Evolutionary conservation across 1,284 basidiomycete species (phyloP), one percentile per base, ranked within the genome.

Genomic region (Cutaneotrichosporon cavernicola): DNA sequence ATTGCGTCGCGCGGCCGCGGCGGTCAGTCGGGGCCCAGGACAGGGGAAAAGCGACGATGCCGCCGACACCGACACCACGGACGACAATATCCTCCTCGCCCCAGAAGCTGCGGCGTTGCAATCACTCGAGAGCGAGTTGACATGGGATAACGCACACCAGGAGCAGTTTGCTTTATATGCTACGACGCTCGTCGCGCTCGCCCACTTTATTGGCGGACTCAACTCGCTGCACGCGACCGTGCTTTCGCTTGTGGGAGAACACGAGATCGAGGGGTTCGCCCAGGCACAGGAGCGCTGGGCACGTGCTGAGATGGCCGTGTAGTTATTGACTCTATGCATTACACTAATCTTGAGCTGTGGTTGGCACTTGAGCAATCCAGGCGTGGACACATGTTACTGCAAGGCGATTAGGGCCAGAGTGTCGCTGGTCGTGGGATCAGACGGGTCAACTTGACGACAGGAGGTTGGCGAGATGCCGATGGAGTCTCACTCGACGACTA

Each of bases 121-220:
- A 18, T 55, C 62, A 4, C 36, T 73, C 36, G 56, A 51, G 18
- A n/a, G 59, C 7, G 52, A 58, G 7, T n/a, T 74, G 8, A 71
- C 67, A 1, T 72, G 72, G 67, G 55, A 70, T 26, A 56, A 51
- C 3, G 64, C 64, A 26, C 70, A 71, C 56, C 69, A 77, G 59
- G 77, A 80, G 52, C 79, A 81, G 67, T 65, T 78, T 26, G 68
- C 76, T 0, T 62, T 78, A 9, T 80, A 74, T 49, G 77, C 77
- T 0, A 78, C 77, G 4, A 74, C 77, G 11, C 71, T 70, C 43
- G 74, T 80, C 13, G 73, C 76, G 0, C 62, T 80, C 7, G 65
- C 72, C 3, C 75, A 78, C 57, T 62, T 78, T 26, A 67, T 72
- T 0, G 64, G 65, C 30, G 71, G 73, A 1, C 65, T 80, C 18